A percentile compares a stretch with the other conserved stretches of the same genome.
Conservation (phyloP, 2,329 filamentous ascomycete genomes). For the Talaromyces sp. region DNA sequence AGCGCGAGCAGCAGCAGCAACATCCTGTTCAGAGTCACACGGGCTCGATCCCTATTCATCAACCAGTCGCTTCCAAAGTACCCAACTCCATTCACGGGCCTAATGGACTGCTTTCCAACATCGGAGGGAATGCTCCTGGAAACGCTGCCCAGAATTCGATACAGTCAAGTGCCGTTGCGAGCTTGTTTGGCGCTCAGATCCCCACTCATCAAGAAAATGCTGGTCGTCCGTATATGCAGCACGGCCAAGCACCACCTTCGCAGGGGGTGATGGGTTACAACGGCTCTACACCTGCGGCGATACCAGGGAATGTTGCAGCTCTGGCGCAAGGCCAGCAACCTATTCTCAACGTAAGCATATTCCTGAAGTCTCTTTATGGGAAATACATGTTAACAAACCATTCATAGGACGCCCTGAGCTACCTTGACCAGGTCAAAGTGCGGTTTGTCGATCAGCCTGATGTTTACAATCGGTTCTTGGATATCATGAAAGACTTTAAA, state of each 20-base stretch:
- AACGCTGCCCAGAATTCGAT: conserved; percentile 50
- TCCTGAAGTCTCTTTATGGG: conserved; percentile 3
- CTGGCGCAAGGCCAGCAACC: conserved; percentile 76
- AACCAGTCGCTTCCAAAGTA: conserved; percentile 80
- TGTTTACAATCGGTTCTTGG: conserved; percentile 92
- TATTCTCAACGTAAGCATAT: conserved; percentile 58
- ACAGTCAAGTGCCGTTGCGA: conserved; percentile 54
- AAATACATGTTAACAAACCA: neutral
- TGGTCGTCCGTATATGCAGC: conserved; percentile 56
- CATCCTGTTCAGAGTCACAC: conserved; percentile 79
- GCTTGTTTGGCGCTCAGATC: conserved; percentile 66
- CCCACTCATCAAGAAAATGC: conserved; percentile 51
- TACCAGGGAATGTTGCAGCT: conserved; percentile 48
- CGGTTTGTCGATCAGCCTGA: conserved; percentile 96
- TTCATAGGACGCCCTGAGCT: conserved; percentile 72
- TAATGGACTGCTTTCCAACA: conserved; percentile 75
- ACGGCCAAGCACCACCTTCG: conserved; percentile 49
- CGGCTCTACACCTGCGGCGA: conserved; percentile 23
- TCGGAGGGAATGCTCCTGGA: conserved; percentile 54
- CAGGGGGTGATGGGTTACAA: conserved; percentile 48
- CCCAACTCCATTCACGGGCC: conserved; percentile 83
- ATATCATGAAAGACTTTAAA: conserved; percentile 99
- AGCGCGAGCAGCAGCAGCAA: conserved; percentile 34
- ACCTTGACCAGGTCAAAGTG: conserved; percentile 96
- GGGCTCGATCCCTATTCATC: conserved; percentile 84